Conservation (phyloP, 208 protist species). For the Crithidia brevicula region DNA sequence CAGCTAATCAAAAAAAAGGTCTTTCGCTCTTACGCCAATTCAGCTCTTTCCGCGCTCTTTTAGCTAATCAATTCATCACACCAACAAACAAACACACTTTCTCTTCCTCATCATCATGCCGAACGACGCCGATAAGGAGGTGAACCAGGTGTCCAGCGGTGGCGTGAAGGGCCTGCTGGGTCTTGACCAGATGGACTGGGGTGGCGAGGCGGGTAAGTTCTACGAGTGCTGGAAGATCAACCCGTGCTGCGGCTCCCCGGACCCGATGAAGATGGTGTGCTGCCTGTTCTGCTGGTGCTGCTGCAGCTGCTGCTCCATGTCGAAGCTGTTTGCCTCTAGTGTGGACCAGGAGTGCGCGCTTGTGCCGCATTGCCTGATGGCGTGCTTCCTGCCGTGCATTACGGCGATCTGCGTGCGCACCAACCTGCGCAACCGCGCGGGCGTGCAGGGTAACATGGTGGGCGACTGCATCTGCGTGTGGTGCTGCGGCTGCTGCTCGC, state of each 20-base stretch:
- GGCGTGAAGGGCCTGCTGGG: constrained; percentile 22
- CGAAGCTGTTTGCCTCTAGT: constrained; percentile 60
- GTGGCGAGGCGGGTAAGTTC: constrained; percentile 53
- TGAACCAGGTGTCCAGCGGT: constrained; percentile 3
- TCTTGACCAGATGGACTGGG: constrained; percentile 61
- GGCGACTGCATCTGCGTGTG: constrained; percentile 67
- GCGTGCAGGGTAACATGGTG: constrained; percentile 58
- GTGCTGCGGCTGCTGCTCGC: constrained; percentile 59
- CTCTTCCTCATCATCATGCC: not conserved
- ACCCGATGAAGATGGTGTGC: constrained; percentile 37
- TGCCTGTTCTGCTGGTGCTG: constrained; percentile 58
- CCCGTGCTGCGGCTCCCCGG: constrained; percentile 64
- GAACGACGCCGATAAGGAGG: constrained; percentile 7
- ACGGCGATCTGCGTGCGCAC: constrained; percentile 45
- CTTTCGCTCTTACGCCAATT: too few relatives aligned
- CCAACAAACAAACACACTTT: too few relatives aligned
- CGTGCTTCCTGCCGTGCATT: constrained; percentile 43
- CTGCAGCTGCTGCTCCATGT: constrained; percentile 45
- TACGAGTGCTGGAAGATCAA: constrained; percentile 70
- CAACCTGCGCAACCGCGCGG: constrained; percentile 58
- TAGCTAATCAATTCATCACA: too few relatives aligned
- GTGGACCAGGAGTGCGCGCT: constrained; percentile 58
- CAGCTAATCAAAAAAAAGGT: too few relatives aligned
- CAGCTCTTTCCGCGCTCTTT: too few relatives aligned
- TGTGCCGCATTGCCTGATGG: constrained; percentile 56